A percentile compares a stretch with the other conserved stretches of the same genome.
Conservation (phyloP, 2,329 filamentous ascomycete species). For the Clarireedia paspali region DNA sequence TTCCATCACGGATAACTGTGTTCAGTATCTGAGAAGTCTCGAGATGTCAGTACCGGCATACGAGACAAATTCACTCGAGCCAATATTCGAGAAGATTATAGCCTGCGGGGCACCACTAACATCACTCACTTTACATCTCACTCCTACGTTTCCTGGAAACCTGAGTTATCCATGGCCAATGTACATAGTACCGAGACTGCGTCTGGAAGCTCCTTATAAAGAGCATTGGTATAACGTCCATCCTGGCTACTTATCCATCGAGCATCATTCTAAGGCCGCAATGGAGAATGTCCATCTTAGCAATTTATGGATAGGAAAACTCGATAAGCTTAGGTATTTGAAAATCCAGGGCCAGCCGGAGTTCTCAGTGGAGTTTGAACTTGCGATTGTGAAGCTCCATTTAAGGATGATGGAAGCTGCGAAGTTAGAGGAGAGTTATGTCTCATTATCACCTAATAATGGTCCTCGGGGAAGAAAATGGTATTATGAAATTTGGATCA, state of each 20-base stretch:
- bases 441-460: constrained; percentile 6
- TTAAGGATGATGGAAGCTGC: constrained; percentile 5
- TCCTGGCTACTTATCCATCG: constrained; percentile 4
- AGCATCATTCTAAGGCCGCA: constrained; percentile 4
- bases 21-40: constrained; percentile 4
- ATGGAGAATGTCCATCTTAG: constrained; percentile 3
- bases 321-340: constrained; percentile 1
- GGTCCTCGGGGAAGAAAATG: constrained; percentile 5
- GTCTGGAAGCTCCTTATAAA: background rate
- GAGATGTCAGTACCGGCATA: constrained; percentile 3
- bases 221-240: constrained; percentile 5
- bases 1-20: constrained; percentile 1
- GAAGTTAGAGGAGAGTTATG: background rate
- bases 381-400: constrained; percentile 7
- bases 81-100: constrained; percentile 1
- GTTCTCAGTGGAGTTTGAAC: constrained; percentile 4
- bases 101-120: background rate
- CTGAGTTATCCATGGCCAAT: constrained; percentile 5
- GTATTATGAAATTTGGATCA: constrained; percentile 9
- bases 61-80: background rate
- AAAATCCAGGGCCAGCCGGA: constrained; percentile 7
- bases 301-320: constrained; percentile 1
- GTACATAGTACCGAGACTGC: constrained; percentile 4
- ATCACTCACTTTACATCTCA: constrained; percentile 2
- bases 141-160: constrained; percentile 2